Evolutionary conservation across 345 rosid species (phyloP), one percentile per base, ranked within the genome.

Genomic region (Nephelium lappaceum): DNA sequence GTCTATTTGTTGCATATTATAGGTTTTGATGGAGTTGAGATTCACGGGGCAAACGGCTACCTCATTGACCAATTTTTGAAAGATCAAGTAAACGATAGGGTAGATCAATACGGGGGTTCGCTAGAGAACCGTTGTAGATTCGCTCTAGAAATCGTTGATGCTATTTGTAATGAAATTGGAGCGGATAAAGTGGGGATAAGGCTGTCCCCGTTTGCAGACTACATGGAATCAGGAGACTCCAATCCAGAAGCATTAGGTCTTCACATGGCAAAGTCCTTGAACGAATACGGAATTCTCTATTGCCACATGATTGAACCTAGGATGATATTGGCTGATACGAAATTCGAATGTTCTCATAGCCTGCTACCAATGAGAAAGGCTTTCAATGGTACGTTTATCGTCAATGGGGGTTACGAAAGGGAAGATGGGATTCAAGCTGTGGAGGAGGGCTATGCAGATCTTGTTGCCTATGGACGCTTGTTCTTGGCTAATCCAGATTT

Each of bases 21-120:
- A 45, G 98, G 96, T n/a, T 92, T 92, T 4, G 98, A 91, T 63
- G 98, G 98, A 3, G 91, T 93, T 19, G 98, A 93, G 84, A 86
- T 91, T 73, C 98, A 92, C 8, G 96, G 92, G 0, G 96, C 98
- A 72, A 78, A 93, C 53, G 98, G 96, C 42, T 90, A 86, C 84
- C 71, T 92, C 19, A 76, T 90, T 9, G 96, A 92, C 21, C 96
- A 91, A 79, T 91, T 93, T 84, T n/a, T 91, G 87, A 93, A 93
- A 70, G 96, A 89, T 80, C 83, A 86, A 27, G 90, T 87, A 42
- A 93, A 93, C 21, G 94, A 93, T 66, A 78, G 98, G 6, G 90
- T 91, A 0, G 96, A 90, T 65, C 81, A 86, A 42, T 89, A 93
- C 3, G 96, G 96, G 0, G 98, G 96, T 66, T 86, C 94, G 36